These are phyloP conservation scores for Paraphysoderma sedebokerense DNA, from an alignment of 371 early-diverging fungal species.

Conservation along the genomic window DNA sequence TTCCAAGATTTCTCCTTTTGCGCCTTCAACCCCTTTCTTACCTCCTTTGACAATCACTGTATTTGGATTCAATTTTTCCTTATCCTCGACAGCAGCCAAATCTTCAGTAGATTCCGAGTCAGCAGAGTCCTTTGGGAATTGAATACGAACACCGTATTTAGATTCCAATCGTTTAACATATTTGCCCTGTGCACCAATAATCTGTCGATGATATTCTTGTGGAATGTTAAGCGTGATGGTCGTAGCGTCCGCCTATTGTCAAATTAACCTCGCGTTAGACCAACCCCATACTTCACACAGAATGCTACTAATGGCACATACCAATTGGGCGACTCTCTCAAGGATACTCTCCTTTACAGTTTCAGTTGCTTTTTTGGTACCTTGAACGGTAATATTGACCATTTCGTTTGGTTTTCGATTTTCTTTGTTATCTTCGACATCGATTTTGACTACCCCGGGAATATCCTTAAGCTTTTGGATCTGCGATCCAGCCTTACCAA, in stretches of 20 bases:
- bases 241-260: slow-evolving; percentile 47
- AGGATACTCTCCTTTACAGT: slow-evolving; percentile 53
- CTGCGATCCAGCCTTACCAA: slow-evolving; percentile 73
- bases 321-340: slow-evolving; percentile 46
- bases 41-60: slow-evolving; percentile 55
- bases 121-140: slow-evolving; percentile 43
- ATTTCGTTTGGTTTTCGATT: slow-evolving; percentile 10
- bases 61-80: slow-evolving; percentile 21
- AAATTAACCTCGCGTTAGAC: not conserved
- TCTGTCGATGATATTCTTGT: slow-evolving; percentile 41
- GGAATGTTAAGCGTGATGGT: slow-evolving; percentile 39
- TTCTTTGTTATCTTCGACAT: slow-evolving; percentile 33
- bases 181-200: slow-evolving; percentile 58
- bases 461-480: slow-evolving; percentile 59
- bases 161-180: slow-evolving; percentile 66
- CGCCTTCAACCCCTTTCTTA: slow-evolving; percentile 48
- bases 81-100: slow-evolving; percentile 2
- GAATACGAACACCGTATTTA: slow-evolving; percentile 54
- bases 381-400: slow-evolving; percentile 56
- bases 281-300: not conserved
- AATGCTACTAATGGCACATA: too few species aligned
- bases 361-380: slow-evolving; percentile 56
- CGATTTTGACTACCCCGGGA: slow-evolving; percentile 51
- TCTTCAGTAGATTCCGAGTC: slow-evolving; percentile 4
- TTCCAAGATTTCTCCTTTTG: slow-evolving; percentile 56